A percentile compares a stretch with the other conserved stretches of the same genome.
phyloP scores from a whole-genome alignment of 2,329 filamentous ascomycete genomes.

The Endoconidiophora laricicola region DNA sequence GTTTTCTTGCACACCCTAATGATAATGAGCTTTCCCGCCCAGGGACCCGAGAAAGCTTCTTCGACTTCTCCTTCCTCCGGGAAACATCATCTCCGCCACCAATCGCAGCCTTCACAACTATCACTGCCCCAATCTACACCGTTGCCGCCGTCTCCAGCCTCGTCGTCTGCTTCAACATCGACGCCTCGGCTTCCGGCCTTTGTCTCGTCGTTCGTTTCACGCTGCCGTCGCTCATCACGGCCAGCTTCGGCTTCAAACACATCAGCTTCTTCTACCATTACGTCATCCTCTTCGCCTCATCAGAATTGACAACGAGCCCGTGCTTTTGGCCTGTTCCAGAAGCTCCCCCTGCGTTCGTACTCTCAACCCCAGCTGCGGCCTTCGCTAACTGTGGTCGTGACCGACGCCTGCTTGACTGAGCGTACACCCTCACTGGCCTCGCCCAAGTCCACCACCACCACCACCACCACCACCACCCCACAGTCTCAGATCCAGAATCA shows the following conservation, averaged over 20 bases:
- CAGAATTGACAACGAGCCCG: conserved; percentile 12
- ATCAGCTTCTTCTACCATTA: neutral
- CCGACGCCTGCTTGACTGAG: neutral
- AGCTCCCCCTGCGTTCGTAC: conserved; percentile 7
- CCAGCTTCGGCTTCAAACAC: neutral
- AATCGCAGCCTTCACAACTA: neutral
- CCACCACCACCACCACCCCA: neutral
- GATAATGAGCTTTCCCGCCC: conserved; percentile 10
- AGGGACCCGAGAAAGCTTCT: conserved; percentile 4
- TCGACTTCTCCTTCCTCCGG: neutral
- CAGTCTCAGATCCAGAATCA: neutral
- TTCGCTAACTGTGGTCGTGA: neutral
- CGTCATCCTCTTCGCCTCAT: conserved; percentile 1
- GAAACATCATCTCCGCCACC: neutral
- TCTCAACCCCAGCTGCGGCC: conserved; percentile 6
- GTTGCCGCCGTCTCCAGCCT: neutral
- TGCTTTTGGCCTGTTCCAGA: conserved; percentile 11
- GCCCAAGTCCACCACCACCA: neutral
- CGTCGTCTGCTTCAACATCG: neutral
- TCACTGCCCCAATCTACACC: neutral
- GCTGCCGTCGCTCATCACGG: conserved; percentile 4
- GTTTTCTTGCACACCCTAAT: neutral
- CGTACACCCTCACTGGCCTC: neutral
- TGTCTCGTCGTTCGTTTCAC: conserved; percentile 6
- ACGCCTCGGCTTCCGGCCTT: conserved; percentile 4